phyloP scores from a whole-genome alignment of 495 filamentous ascomycete species.

The Lasiosphaeriaceae sp. region DNA sequence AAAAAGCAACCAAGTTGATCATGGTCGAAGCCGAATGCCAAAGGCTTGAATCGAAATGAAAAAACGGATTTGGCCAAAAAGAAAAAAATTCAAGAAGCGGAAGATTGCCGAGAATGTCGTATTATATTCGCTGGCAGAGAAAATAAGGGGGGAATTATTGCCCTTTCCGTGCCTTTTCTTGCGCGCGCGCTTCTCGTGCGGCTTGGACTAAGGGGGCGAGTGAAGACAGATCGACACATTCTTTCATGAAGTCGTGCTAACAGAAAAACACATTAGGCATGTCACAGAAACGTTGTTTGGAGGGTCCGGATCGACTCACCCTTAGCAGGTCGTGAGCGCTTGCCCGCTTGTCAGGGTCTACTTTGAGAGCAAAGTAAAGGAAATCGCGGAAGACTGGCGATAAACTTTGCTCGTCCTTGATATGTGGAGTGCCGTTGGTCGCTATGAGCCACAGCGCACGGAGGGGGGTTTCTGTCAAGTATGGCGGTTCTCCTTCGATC shows the following conservation, averaged over 20 bases:
- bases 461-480: slow-evolving; percentile 90
- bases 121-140: not conserved
- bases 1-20: too few species aligned
- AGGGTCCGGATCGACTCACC: slow-evolving; percentile 53
- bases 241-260: slow-evolving; percentile 93
- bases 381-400: slow-evolving; percentile 84
- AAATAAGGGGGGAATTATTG: slow-evolving; percentile 20
- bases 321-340: slow-evolving; percentile 88
- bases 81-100: not conserved
- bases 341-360: slow-evolving; percentile 93
- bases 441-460: slow-evolving; percentile 94
- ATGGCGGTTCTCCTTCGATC: slow-evolving; percentile 98
- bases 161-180: slow-evolving; percentile 74
- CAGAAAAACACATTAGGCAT: not conserved
- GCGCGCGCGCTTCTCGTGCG: slow-evolving; percentile 73
- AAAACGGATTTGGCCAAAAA: not conserved
- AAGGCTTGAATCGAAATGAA: not conserved
- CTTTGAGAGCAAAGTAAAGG: slow-evolving; percentile 83
- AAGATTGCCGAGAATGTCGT: not conserved
- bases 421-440: slow-evolving; percentile 90
- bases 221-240: slow-evolving; percentile 58
- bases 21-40: too few species aligned
- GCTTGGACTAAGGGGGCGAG: slow-evolving; percentile 79
- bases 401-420: slow-evolving; percentile 87
- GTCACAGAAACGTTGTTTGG: slow-evolving; percentile 5